Percentiles rank a stretch among this genome's conserved stretches.
phyloP scores from a whole-genome alignment of 257 asterid species.

The Phtheirospermum japonicum region DNA sequence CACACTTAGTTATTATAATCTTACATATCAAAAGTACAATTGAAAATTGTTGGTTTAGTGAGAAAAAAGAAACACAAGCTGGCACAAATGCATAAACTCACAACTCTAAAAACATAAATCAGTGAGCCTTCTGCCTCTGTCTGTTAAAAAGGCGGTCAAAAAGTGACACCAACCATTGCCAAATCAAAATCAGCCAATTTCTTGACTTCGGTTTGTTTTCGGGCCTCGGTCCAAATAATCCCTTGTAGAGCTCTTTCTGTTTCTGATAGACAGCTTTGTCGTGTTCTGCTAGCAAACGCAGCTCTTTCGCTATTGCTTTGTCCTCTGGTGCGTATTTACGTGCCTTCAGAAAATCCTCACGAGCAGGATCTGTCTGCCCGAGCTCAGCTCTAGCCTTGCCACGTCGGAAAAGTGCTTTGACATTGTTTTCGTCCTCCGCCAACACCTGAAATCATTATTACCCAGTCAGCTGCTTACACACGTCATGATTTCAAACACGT shows the following conservation, averaged over 20 bases:
- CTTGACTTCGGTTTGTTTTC: conserved; percentile 48
- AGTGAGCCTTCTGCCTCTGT: conserved; percentile 57
- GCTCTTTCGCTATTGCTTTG: conserved; percentile 68
- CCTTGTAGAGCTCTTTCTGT: conserved; percentile 93
- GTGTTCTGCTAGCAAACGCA: conserved; percentile 68
- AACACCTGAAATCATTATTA: conserved; percentile 54
- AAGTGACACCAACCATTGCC: conserved; percentile 77
- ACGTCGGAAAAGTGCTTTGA: conserved; percentile 82
- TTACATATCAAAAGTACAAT: background rate
- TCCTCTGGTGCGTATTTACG: conserved; percentile 79
- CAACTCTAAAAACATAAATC: conserved; percentile 9
- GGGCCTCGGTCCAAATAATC: conserved; percentile 72
- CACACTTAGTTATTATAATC: background rate
- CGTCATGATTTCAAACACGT: background rate
- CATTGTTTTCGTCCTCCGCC: conserved; percentile 80
- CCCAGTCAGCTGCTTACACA: conserved; percentile 5
- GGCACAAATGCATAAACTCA: conserved; percentile 12
- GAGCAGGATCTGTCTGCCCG: conserved; percentile 94
- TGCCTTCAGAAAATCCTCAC: conserved; percentile 85
- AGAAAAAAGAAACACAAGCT: background rate
- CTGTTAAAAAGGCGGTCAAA: conserved; percentile 51
- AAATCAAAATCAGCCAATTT: conserved; percentile 50
- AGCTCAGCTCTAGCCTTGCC: conserved; percentile 94
- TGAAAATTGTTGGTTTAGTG: background rate
- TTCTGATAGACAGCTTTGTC: conserved; percentile 86